Conservation (phyloP, 768 basidiomycete genomes). For the Hydnomerulius pinastri region DNA sequence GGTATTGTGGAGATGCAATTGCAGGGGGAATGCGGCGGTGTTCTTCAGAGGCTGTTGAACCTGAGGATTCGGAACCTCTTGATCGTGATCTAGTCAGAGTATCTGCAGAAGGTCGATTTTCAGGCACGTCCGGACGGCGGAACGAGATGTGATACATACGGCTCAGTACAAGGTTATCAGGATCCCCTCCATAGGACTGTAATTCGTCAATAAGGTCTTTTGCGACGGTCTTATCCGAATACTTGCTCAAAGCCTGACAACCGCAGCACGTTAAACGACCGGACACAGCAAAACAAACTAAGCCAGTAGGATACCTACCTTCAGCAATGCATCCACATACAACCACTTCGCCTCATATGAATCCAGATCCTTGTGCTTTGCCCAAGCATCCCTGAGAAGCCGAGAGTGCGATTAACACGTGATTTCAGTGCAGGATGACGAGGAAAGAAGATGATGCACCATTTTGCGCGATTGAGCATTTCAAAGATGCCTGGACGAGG, state of each 20-base stretch:
- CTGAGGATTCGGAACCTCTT: constrained; percentile 62
- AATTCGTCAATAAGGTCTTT: constrained; percentile 75
- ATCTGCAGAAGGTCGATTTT: constrained; percentile 19
- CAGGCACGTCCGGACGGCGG: neutral
- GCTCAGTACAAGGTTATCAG: constrained; percentile 63
- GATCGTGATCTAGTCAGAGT: constrained; percentile 46
- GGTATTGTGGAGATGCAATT: constrained; percentile 11
- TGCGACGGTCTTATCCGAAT: constrained; percentile 81
- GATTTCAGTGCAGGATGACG: constrained; percentile 11
- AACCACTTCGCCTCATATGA: constrained; percentile 81
- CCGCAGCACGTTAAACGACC: neutral
- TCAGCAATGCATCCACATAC: constrained; percentile 86
- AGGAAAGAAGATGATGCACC: constrained; percentile 47
- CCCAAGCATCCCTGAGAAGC: constrained; percentile 84
- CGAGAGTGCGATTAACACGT: constrained; percentile 19
- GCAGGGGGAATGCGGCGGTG: constrained; percentile 19
- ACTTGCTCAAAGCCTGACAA: constrained; percentile 70
- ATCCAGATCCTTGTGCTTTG: constrained; percentile 84
- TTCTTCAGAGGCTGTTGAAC: constrained; percentile 57
- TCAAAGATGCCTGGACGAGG: constrained; percentile 87
- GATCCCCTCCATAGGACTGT: constrained; percentile 72
- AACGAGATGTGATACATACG: constrained; percentile 44
- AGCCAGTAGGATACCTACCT: constrained; percentile 58
- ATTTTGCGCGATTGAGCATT: constrained; percentile 91
- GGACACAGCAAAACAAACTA: neutral